Base-by-base conservation (phyloP, 202 grass and related monocot genomes). In the Bolboschoenoplectus hybrid region DNA sequence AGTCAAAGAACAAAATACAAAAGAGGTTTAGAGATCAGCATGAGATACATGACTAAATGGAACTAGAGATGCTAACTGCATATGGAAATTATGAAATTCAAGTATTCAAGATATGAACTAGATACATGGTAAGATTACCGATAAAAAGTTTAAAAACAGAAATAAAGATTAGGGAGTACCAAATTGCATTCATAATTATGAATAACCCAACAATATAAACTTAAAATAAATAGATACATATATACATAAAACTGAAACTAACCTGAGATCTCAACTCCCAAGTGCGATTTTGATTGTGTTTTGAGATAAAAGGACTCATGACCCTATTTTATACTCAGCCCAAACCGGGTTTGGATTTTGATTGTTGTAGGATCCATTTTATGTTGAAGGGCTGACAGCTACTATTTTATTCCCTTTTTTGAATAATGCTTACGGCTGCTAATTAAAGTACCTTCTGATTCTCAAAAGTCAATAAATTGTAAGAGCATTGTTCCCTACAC, bases 291-390 rank as follows among this genome's bases (percentile, higher is more conserved):
- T 20, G 43, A 12, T 49, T 49, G 43, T 47, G n/a, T 49, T 47
- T 19, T 49, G 68, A 72, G 69, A 73, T 1, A 4, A 7, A 3
- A 26, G 4, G 16, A 46, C 13, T 9, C 17, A 20, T 2, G 2
- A 41, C 43, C 69, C 43, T 73, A 9, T 73, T 73, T 73, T 49
- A 73, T 73, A 73, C 8, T 8, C 69, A 73, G n/a, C 69, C n/a
- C 2, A 49, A 73, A 20, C 11, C n/a, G 69, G 44, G 17, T 73
- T 73, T 73, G 43, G 69, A 49, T 49, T 17, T 26, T 73, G 26
- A 4, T 45, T 49, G n/a, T 49, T 73, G 43, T 26, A 49, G 10
- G 43, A 11, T 49, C 43, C 39, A 2, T 26, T 73, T 26, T 26
- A 26, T 40, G 36, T 16, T 47, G 17, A 73, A 43, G 5, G 7